A percentile compares a stretch with the other conserved stretches of the same genome.
Evolutionary conservation across 2,329 filamentous ascomycete genomes (phyloP).

Genomic region (Uncinocarpus reesii): DNA sequence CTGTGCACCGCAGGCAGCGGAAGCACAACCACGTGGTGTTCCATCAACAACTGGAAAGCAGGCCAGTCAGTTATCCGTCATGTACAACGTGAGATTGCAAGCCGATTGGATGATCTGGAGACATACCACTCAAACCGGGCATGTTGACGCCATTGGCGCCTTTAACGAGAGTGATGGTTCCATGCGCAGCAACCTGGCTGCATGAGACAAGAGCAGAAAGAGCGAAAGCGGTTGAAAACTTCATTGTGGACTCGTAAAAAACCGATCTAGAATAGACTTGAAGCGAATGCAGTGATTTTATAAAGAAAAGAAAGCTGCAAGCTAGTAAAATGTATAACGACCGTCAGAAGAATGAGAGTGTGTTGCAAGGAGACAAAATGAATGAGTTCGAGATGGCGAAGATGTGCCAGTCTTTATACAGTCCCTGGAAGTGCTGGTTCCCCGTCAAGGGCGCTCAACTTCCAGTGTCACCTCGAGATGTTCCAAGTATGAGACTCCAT

Average conservation of each 20-base stretch:
- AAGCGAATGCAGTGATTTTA: background rate
- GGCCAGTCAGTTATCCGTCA: background rate
- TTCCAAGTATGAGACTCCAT: too few relatives aligned
- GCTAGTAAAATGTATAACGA: background rate
- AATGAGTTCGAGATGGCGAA: too few relatives aligned
- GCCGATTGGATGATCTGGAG: background rate
- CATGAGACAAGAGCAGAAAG: conserved; percentile 9
- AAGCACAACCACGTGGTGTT: conserved; percentile 10
- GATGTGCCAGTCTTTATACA: too few relatives aligned
- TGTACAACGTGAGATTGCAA: background rate
- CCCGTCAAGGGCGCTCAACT: too few relatives aligned
- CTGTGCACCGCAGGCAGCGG: conserved; percentile 3
- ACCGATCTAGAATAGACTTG: background rate
- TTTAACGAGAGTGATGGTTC: conserved; percentile 8
- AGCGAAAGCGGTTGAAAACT: conserved; percentile 4
- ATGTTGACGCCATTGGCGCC: conserved; percentile 10
- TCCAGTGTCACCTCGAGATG: too few relatives aligned
- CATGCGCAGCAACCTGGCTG: conserved; percentile 11
- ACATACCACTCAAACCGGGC: conserved; percentile 8
- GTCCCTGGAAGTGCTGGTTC: too few relatives aligned
- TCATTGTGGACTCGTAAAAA: conserved; percentile 5
- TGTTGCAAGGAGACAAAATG: too few relatives aligned
- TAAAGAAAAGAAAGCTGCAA: background rate
- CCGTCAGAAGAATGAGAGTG: background rate
- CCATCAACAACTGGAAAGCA: conserved; percentile 4